A percentile compares a stretch with the other conserved stretches of the same genome.
Conservation (phyloP, 1,139 yeast genomes). For the Arxiozyma heterogenica region DNA sequence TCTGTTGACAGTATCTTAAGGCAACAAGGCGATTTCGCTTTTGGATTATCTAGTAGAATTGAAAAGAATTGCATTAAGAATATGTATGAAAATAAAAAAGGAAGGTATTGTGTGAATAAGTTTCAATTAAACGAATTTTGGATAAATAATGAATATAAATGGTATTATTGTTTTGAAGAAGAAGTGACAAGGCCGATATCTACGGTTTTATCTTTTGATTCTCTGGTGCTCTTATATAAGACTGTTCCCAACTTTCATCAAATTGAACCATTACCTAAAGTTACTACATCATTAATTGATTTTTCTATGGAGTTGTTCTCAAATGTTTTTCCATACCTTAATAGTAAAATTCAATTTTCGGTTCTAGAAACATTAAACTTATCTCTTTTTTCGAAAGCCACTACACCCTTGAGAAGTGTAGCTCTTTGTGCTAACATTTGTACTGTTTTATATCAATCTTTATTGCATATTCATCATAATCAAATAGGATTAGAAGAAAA, state of each 20-base stretch:
- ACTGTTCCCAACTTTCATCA: conserved; percentile 25
- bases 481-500: conserved; percentile 35
- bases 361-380: conserved; percentile 69
- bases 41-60: conserved; percentile 39
- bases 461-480: conserved; percentile 30
- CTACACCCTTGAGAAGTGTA: conserved; percentile 32
- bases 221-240: conserved; percentile 28
- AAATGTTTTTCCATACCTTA: conserved; percentile 58
- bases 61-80: conserved; percentile 31
- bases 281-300: conserved; percentile 58
- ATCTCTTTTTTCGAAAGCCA: conserved; percentile 36
- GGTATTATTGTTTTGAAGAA: conserved; percentile 33
- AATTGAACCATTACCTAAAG: conserved; percentile 29
- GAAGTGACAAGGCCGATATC: conserved; percentile 33
- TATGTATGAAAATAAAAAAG: conserved; percentile 30
- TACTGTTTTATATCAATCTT: conserved; percentile 52
- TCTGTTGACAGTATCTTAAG: conserved; percentile 19
- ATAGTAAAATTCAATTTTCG: conserved; percentile 78
- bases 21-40: conserved; percentile 35
- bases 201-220: conserved; percentile 36
- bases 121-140: conserved; percentile 14
- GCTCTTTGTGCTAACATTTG: conserved; percentile 57
- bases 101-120: conserved; percentile 6
- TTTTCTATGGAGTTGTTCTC: conserved; percentile 70
- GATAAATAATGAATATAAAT: conserved; percentile 25